Percentiles rank a stretch among this genome's conserved stretches.
Conservation (phyloP, 1,284 basidiomycete species). For the Ceratobasidium sp. region DNA sequence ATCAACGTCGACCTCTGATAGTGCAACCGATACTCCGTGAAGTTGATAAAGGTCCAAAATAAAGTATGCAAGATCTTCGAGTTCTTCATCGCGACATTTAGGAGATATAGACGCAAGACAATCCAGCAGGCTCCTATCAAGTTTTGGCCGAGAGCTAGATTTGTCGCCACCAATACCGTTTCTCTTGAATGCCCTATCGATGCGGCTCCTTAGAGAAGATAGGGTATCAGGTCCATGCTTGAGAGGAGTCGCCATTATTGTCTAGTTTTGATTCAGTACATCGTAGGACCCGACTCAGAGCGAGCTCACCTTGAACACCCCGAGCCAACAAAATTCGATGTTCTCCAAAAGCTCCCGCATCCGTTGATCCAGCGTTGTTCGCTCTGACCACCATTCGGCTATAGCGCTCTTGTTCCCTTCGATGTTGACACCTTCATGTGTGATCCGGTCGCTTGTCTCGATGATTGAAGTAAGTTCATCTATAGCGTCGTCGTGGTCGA, state of each 20-base stretch:
- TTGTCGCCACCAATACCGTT: slow-evolving; percentile 64
- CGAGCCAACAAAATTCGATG: slow-evolving; percentile 96
- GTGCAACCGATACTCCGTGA: slow-evolving; percentile 86
- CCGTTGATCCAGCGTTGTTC: slow-evolving; percentile 77
- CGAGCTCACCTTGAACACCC: slow-evolving; percentile 88
- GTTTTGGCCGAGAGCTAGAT: slow-evolving; percentile 58
- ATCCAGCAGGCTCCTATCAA: slow-evolving; percentile 74
- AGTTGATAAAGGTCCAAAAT: slow-evolving; percentile 94
- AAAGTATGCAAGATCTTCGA: slow-evolving; percentile 95
- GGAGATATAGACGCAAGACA: slow-evolving; percentile 86
- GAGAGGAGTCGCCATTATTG: slow-evolving; percentile 18
- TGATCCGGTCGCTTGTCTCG: slow-evolving; percentile 63
- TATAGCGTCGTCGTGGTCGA: slow-evolving; percentile 79
- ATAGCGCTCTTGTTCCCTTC: slow-evolving; percentile 76
- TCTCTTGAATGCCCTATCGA: slow-evolving; percentile 78
- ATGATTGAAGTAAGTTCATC: slow-evolving; percentile 83
- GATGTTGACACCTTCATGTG: slow-evolving; percentile 34
- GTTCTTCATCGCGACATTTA: slow-evolving; percentile 87
- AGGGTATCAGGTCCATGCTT: slow-evolving; percentile 57
- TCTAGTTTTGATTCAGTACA: slow-evolving; percentile 46
- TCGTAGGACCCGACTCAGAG: slow-evolving; percentile 56
- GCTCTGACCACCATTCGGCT: slow-evolving; percentile 83
- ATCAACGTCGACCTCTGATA: slow-evolving; percentile 92
- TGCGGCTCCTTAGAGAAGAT: slow-evolving; percentile 72
- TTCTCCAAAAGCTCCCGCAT: slow-evolving; percentile 79